Evolutionary conservation across 164 flowering plant species (phyloP).

Genomic region (Kingdonia uniflora): DNA sequence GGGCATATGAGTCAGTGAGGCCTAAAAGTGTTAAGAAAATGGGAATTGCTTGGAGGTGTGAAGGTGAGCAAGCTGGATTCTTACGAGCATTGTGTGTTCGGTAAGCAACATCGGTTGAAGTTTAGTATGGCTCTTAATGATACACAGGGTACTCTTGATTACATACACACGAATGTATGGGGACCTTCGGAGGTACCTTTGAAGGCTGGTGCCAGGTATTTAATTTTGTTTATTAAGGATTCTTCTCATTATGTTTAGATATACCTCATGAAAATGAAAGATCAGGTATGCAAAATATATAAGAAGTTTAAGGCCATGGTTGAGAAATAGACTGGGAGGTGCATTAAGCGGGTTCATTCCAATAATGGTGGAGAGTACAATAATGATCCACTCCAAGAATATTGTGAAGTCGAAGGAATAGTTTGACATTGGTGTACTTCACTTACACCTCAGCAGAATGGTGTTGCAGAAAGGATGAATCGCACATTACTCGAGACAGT

Average conservation of each 20-base stretch:
- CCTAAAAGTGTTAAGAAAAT: not conserved
- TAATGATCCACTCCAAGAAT: not conserved
- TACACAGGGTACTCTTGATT: not conserved
- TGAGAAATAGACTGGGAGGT: not conserved
- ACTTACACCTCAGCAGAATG: not conserved
- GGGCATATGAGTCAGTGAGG: not conserved
- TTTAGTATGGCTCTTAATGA: not conserved
- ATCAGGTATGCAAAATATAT: not conserved
- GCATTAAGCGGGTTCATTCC: not conserved
- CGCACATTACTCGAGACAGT: not conserved
- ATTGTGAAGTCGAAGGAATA: not conserved
- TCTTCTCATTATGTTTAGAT: not conserved
- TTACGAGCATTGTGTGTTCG: constrained; percentile 2
- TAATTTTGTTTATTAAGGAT: not conserved
- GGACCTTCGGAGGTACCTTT: too few species aligned
- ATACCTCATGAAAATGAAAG: not conserved
- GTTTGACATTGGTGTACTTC: not conserved
- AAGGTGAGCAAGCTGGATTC: not conserved
- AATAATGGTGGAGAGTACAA: constrained; percentile 7
- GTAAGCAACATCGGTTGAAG: not conserved
- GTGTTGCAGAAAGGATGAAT: constrained; percentile 1
- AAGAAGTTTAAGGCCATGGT: constrained; percentile 2
- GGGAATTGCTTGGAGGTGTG: not conserved
- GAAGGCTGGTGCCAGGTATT: not conserved
- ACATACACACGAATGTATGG: constrained; percentile 1